Base-by-base conservation (phyloP, 768 basidiomycete species). In the Tubosaeta sp. region DNA sequence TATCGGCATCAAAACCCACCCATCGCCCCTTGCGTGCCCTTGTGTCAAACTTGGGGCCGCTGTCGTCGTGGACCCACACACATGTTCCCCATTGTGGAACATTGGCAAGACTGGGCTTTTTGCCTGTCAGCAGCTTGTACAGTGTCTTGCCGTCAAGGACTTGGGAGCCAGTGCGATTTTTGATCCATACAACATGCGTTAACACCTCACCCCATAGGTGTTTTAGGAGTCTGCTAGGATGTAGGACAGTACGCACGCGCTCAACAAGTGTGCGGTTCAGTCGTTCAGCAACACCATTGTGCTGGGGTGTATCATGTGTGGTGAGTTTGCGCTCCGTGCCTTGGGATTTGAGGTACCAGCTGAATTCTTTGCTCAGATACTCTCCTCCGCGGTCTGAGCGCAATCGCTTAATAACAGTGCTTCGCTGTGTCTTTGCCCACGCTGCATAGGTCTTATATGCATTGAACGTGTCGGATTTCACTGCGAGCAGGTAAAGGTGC, bases 301-400 rank as follows among this genome's bases (percentile, higher is more conserved):
- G 32, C 18, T 54, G 40, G 1, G 38, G 49, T 11, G 6, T 47
- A 5, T 54, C 42, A 34, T 54, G 49, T 0, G 22, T 18, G 10
- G 49, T 54, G 16, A 54, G 43, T 13, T 45, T 32, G 1, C 19
- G 0, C 2, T 12, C 35, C 0, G 21, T 52, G 1, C 51, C 51
- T 14, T 39, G 19, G 11, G 9, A 12, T 22, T 39, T 22, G 3
- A 24, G 34, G 13, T 32, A 32, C 6, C 2, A n/a, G 40, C 13
- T 47, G 12, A 22, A 13, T 2, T 43, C 19, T 1, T 43, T 13
- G 4, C 41, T 30, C 46, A 70, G 51, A 42, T 75, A 78, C 46
- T 81, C 71, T 2, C 52, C 47, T 3, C 52, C 52, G 2, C 16
- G 2, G 32, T 59, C 55, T 0, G 52, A 54, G 2, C 39, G 19